Conservation (phyloP, 2,329 filamentous ascomycete species). For the Beauveria australis region DNA sequence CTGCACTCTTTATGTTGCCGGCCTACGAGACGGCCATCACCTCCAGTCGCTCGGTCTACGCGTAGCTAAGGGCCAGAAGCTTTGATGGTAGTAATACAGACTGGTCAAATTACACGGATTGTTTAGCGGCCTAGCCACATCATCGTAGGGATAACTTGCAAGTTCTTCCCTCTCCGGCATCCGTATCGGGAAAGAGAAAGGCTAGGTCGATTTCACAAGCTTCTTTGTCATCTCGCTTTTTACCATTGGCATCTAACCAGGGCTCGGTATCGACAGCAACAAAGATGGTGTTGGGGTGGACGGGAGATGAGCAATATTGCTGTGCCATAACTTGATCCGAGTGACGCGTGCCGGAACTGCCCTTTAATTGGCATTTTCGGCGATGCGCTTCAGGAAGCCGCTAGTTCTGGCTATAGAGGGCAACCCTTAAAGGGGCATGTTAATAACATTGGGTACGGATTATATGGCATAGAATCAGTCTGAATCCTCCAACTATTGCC, state of each 20-base stretch:
- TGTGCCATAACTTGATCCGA: background rate
- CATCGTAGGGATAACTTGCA: background rate
- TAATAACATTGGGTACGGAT: no score
- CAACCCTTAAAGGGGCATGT: no score
- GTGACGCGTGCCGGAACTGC: background rate
- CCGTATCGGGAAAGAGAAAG: background rate
- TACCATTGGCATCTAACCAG: background rate
- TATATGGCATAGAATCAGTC: no score
- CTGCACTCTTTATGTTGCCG: background rate
- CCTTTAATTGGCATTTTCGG: background rate
- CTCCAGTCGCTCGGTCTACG: background rate
- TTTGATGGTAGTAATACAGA: background rate
- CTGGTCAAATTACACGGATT: background rate
- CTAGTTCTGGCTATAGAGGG: background rate
- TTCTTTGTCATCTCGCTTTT: background rate
- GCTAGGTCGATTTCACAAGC: constrained; percentile 1
- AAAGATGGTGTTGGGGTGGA: constrained; percentile 1
- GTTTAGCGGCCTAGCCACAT: background rate
- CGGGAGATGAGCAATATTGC: background rate
- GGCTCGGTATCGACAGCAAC: constrained; percentile 8
- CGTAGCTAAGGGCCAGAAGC: background rate
- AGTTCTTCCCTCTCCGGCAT: background rate
- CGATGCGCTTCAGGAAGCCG: background rate
- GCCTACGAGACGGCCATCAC: background rate
- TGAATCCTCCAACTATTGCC: no score